A percentile compares a stretch with the other conserved stretches of the same genome.
Conservation (phyloP, 1,139 yeast species). For the Eremothecium gossypii region DNA sequence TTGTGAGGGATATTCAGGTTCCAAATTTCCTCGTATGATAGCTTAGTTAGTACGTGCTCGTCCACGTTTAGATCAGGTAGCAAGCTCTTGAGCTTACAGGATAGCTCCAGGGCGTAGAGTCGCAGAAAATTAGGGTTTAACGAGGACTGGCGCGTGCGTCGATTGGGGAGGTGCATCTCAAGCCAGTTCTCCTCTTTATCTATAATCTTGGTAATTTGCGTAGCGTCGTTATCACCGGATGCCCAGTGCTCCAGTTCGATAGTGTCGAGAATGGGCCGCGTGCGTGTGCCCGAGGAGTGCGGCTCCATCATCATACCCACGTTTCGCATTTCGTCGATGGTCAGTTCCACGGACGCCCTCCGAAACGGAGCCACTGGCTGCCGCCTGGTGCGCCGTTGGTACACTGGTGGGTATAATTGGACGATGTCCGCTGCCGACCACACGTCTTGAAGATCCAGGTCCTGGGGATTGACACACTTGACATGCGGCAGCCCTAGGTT, state of each 20-base stretch:
- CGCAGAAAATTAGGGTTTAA: constrained; percentile 25
- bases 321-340: constrained; percentile 6
- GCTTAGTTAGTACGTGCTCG: constrained; percentile 19
- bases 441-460: constrained; percentile 20
- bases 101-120: constrained; percentile 24
- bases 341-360: constrained; percentile 10
- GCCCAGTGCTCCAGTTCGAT: constrained; percentile 28
- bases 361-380: neutral
- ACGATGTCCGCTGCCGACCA: constrained; percentile 15
- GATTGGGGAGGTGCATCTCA: constrained; percentile 1
- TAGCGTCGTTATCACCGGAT: constrained; percentile 1
- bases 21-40: constrained; percentile 19
- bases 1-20: constrained; percentile 16
- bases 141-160: constrained; percentile 20
- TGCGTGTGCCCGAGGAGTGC: constrained; percentile 2
- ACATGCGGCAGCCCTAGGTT: constrained; percentile 12
- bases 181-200: constrained; percentile 2
- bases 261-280: constrained; percentile 2
- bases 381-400: constrained; percentile 7
- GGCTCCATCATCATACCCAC: constrained; percentile 5
- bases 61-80: constrained; percentile 27
- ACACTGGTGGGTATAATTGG: constrained; percentile 20
- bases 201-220: constrained; percentile 1
- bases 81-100: constrained; percentile 15
- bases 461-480: constrained; percentile 17